Base-by-base conservation (phyloP, 306 rosid species). In the Hippophae rhamnoides region DNA sequence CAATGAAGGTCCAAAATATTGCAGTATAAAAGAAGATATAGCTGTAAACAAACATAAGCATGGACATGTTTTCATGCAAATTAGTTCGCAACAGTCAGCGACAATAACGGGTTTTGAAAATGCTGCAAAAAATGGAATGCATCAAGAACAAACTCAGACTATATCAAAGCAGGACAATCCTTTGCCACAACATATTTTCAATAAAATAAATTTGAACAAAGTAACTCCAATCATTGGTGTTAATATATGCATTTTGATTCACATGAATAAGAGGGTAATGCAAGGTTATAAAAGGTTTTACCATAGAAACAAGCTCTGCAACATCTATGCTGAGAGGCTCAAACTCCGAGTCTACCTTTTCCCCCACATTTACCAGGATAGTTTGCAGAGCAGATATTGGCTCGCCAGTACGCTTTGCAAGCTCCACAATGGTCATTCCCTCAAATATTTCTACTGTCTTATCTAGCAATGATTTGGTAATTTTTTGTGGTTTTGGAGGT, bases 261-360 rank as follows among this genome's bases (percentile, higher is more conserved):
- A 31, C 38, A 31, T 2, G 38, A 31, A 4, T 31, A 31, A 31
- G 38, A 31, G 38, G 38, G 38, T 31, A 31, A 65, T 70, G 61
- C 40, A 41, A 9, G 42, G 51, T 13, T 10, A 60, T 72, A 70
- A 67, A 44, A 53, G 58, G 57, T 58, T 60, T 60, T 90, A 90
- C 98, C 98, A 90, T 85, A 65, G 92, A 87, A 54, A 70, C 81
- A 65, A 90, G 83, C 82, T 92, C 98, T 1, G 81, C 72, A 44
- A 87, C 59, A 49, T 92, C 98, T 14, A 87, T 64, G 64, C 82
- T 68, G 64, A 92, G 93, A 47, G 89, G 79, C 66, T 85, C 93
- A 83, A 85, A 87, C 84, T 87, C 96, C 10, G 96, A 81, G 69
- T 68, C 78, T 79, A 81, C 64, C 64, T 83, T 85, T 81, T 92